Percentiles rank a stretch among this genome's conserved stretches.
Conservation (phyloP, 2,329 filamentous ascomycete genomes). For the Orbilia blumenaviensis region DNA sequence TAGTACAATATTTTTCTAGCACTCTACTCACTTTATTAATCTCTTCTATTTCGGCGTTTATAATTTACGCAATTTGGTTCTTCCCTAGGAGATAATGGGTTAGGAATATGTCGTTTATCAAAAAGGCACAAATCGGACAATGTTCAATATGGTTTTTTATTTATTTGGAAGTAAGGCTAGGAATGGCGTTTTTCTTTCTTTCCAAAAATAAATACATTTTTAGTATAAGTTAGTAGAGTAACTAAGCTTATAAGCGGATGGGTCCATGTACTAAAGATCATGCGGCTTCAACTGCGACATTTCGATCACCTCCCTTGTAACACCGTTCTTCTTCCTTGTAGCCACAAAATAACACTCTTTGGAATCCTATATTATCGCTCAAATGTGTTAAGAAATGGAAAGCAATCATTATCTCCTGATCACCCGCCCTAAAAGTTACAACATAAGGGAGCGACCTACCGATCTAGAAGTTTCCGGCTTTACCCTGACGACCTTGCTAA, state of each 20-base stretch:
- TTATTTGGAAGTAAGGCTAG: neutral
- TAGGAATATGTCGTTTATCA: neutral
- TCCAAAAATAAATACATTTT: too few relatives aligned
- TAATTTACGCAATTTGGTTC: neutral
- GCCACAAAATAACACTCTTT: slow-evolving; percentile 57
- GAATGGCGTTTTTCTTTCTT: neutral
- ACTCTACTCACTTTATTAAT: neutral
- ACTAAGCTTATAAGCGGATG: too few relatives aligned
- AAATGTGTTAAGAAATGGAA: neutral
- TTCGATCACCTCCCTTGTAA: slow-evolving; percentile 43
- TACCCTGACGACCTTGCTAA: slow-evolving; percentile 80
- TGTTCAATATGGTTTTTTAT: neutral
- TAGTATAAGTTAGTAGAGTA: too few relatives aligned
- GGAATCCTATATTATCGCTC: slow-evolving; percentile 54
- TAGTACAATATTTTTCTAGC: neutral
- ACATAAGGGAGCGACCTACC: slow-evolving; percentile 66
- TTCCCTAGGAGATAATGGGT: neutral
- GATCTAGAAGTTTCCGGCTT: slow-evolving; percentile 91
- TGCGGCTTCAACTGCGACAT: neutral
- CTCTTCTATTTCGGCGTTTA: neutral
- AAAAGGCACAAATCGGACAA: neutral
- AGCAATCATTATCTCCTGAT: too few relatives aligned
- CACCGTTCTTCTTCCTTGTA: slow-evolving; percentile 1
- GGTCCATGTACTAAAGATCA: too few relatives aligned
- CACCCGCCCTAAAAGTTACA: neutral